Evolutionary conservation across 345 rosid genomes (phyloP), one percentile per base, ranked within the genome.

Genomic region (Crucihimalaya himalaica): DNA sequence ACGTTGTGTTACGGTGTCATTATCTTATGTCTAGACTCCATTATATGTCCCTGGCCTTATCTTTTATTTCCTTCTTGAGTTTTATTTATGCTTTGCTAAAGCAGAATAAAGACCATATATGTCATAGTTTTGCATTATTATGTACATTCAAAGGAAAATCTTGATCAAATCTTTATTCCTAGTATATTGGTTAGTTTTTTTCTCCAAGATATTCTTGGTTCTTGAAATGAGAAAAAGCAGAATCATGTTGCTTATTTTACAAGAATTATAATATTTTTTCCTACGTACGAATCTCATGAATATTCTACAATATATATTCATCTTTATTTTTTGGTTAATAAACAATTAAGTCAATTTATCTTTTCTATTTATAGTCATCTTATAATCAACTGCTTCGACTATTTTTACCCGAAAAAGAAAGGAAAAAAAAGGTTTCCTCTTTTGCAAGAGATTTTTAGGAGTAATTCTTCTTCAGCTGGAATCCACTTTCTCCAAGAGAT

Each of bases 241-340:
- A 55, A 55, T 55, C 16, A 7, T 46, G 25, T 70, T 70, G 74
- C 66, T 70, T 70, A 21, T 32, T 21, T 57, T 46, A 57, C 66
- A 70, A 57, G 57, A 46, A 45, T 14, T 16, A 11, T 4, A 14
- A 40, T 18, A 29, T 28, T 4, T 32, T 19, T 64, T 16, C 14
- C 6, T 25, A n/a, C 12, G 2, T 52, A n/a, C 18, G 1, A 67
- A 52, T 67, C 18, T 37, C 48, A n/a, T 52, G 50, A 39, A 37
- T 67, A 54, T 53, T 53, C 51, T 37, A 65, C 48, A 34, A 14
- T 25, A 7, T 25, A 4, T 13, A 61, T n/a, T 60, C 21, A 4
- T 29, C 0, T 14, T 6, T 14, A 11, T 11, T 23, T 23, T 23
- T 31, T 3, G 16, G 12, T 39, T 23, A 8, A 40, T 23, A 61